Evolutionary conservation across 2,329 filamentous ascomycete species (phyloP).

Genomic region (Pseudocercospora pini-densiflorae): DNA sequence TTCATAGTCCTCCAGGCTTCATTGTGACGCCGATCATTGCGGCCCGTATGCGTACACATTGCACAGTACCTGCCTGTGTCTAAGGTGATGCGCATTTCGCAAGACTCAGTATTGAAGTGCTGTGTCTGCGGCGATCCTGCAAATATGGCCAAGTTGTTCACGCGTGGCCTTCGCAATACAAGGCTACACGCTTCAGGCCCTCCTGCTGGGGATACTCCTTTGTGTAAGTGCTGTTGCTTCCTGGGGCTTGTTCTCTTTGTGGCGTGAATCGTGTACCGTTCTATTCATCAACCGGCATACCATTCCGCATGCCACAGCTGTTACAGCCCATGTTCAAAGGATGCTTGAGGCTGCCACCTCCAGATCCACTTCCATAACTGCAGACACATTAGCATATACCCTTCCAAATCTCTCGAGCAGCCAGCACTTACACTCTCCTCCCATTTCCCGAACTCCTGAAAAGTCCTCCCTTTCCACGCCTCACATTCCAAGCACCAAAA

Average conservation of each 20-base stretch:
- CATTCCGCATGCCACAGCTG: not conserved
- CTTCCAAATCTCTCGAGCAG: not conserved
- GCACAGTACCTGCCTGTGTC: not conserved
- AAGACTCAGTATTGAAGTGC: no score
- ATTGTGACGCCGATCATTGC: not conserved
- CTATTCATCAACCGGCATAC: not conserved
- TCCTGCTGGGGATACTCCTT: not conserved
- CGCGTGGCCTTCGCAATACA: not conserved
- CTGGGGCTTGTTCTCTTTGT: not conserved
- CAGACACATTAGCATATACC: not conserved
- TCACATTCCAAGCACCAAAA: slow-evolving; percentile 18
- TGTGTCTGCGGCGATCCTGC: not conserved
- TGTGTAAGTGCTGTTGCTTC: not conserved
- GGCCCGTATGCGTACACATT: not conserved
- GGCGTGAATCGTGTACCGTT: not conserved
- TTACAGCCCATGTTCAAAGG: not conserved
- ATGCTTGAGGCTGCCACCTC: not conserved
- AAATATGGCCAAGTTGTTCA: not conserved
- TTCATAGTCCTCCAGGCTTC: not conserved
- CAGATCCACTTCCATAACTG: not conserved
- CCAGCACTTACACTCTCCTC: slow-evolving; percentile 15
- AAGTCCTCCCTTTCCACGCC: slow-evolving; percentile 12
- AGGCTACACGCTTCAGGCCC: not conserved
- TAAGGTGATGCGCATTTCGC: not conserved
- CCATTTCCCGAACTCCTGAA: slow-evolving; percentile 1